phyloP scores from a whole-genome alignment of 257 asterid genomes.

The Solanum phureja region DNA sequence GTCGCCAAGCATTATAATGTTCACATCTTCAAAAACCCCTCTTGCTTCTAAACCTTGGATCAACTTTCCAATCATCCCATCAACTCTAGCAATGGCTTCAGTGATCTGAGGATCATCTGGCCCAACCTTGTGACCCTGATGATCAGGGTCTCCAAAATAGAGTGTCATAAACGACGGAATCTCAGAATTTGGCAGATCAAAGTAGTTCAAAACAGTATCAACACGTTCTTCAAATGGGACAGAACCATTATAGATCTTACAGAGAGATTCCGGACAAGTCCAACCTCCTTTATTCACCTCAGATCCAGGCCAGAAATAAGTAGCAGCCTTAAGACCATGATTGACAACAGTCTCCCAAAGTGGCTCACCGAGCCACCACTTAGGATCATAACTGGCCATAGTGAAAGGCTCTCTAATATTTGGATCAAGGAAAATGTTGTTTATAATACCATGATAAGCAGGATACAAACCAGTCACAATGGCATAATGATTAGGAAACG shows the following conservation, averaged over 20 bases:
- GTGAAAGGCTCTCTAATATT: constrained; percentile 32
- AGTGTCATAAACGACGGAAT: constrained; percentile 55
- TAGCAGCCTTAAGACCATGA: constrained; percentile 57
- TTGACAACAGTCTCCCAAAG: constrained; percentile 60
- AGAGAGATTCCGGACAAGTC: constrained; percentile 39
- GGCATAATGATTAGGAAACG: constrained; percentile 71
- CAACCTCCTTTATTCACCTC: constrained; percentile 60
- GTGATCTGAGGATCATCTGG: constrained; percentile 54
- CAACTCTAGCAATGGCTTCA: constrained; percentile 40
- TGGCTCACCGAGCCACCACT: constrained; percentile 83
- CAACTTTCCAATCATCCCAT: constrained; percentile 44
- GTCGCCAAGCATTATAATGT: constrained; percentile 51
- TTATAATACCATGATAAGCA: constrained; percentile 53
- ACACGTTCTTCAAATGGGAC: constrained; percentile 65
- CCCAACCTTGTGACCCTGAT: constrained; percentile 64
- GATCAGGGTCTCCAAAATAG: constrained; percentile 70
- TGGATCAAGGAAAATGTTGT: constrained; percentile 50
- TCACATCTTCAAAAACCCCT: constrained; percentile 57
- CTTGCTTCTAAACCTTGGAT: constrained; percentile 46
- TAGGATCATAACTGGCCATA: constrained; percentile 48
- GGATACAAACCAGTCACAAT: constrained; percentile 78
- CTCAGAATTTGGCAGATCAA: constrained; percentile 42
- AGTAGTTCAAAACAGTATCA: constrained; percentile 48
- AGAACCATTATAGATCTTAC: constrained; percentile 43
- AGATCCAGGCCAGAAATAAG: constrained; percentile 75